Evolutionary conservation across 306 rosid species (phyloP).

Genomic region (Gynostemma pentaphyllum): DNA sequence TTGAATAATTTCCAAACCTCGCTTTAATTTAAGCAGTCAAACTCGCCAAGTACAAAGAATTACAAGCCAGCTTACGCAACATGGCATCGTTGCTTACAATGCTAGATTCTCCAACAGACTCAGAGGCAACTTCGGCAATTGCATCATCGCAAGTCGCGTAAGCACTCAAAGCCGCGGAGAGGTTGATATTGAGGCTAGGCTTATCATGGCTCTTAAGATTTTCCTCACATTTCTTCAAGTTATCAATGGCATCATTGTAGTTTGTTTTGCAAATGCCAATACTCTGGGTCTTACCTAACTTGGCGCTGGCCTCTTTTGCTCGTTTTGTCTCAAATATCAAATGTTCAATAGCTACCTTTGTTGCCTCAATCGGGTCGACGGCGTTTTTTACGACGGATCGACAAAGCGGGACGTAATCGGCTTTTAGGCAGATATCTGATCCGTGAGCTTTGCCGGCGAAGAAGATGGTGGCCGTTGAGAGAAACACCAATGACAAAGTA

Average conservation of each 20-base stretch:
- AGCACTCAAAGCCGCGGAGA: neutral
- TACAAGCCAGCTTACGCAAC: neutral
- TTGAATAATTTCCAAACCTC: too few species aligned
- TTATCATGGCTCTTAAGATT: neutral
- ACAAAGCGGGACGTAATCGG: neutral
- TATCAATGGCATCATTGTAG: neutral
- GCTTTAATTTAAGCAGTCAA: neutral
- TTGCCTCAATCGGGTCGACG: neutral
- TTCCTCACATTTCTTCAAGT: neutral
- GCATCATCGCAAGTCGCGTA: slow-evolving; percentile 1
- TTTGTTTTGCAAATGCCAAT: neutral
- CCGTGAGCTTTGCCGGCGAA: neutral
- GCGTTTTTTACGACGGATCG: neutral
- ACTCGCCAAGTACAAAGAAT: neutral
- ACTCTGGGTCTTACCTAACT: neutral
- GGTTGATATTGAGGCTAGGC: neutral
- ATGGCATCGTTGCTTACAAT: neutral
- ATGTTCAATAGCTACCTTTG: neutral
- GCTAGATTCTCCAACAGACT: too few species aligned
- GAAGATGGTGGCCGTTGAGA: neutral
- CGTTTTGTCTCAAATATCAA: neutral
- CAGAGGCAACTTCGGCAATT: neutral
- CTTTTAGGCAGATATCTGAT: neutral
- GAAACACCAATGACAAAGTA: neutral
- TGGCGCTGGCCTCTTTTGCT: neutral